Evolutionary conservation across 225 moss, liverwort and hornwort species (phyloP).

Genomic region (Climacium dendroides): DNA sequence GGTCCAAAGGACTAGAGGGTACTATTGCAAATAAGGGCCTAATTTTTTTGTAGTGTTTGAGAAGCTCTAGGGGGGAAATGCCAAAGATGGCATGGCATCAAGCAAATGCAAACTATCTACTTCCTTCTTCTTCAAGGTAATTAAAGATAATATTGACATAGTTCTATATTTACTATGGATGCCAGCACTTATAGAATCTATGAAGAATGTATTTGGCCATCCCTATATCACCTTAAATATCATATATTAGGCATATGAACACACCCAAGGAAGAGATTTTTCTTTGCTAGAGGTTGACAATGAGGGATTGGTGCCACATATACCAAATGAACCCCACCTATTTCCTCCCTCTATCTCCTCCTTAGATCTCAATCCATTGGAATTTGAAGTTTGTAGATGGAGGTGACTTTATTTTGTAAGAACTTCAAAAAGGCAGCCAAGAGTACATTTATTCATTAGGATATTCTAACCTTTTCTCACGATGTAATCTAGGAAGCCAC

Average conservation of each 20-base stretch:
- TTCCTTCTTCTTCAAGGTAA: background rate
- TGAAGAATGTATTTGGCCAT: background rate
- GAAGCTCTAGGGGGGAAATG: no score
- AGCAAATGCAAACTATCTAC: background rate
- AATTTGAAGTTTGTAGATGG: no score
- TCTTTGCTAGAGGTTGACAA: fast-evolving
- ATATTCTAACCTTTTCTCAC: background rate
- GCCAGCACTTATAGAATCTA: fast-evolving
- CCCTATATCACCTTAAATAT: background rate
- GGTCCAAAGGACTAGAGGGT: no score
- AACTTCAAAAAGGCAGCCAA: no score
- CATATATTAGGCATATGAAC: fast-evolving
- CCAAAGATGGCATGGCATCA: fast-evolving
- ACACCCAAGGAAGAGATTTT: fast-evolving
- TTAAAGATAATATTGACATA: background rate
- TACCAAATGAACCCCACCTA: no score
- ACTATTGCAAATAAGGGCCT: no score
- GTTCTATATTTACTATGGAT: background rate
- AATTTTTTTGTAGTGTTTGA: no score
- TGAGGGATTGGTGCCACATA: background rate
- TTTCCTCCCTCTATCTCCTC: no score
- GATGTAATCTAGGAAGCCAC: no score
- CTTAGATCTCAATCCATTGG: no score
- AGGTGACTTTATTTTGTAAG: no score
- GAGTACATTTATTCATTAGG: no score